A percentile compares a stretch with the other conserved stretches of the same genome.
phyloP scores from a whole-genome alignment of 2,329 filamentous ascomycete species.

The Trichoderma endophyticum region DNA sequence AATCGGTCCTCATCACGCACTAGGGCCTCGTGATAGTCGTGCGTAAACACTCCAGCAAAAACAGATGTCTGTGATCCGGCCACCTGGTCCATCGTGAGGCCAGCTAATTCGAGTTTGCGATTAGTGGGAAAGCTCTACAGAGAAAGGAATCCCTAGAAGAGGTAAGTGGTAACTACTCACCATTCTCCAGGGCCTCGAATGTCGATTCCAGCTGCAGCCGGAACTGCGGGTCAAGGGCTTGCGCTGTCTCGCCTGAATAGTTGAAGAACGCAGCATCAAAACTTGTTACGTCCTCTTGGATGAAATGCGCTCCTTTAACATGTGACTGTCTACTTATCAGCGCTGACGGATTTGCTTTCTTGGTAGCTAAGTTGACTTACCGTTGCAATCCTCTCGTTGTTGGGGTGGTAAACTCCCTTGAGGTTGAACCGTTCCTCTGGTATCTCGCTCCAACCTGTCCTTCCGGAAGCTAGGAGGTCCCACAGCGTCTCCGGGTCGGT shows the following conservation, averaged over 20 bases:
- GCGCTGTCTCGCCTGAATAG: neutral
- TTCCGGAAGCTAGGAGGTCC: constrained; percentile 21
- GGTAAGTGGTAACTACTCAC: neutral
- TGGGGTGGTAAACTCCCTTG: constrained; percentile 23
- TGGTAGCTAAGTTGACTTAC: neutral
- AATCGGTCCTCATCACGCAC: neutral
- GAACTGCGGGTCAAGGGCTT: constrained; percentile 5
- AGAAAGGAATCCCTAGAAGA: neutral
- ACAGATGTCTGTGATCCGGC: neutral
- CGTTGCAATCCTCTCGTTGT: constrained; percentile 20
- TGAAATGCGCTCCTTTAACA: constrained; percentile 25
- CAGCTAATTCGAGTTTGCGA: neutral
- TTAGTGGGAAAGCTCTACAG: neutral
- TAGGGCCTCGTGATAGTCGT: neutral
- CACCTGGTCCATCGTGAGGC: neutral
- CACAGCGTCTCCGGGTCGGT: constrained; percentile 23
- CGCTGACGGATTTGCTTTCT: neutral
- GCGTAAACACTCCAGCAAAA: neutral
- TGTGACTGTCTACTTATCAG: neutral
- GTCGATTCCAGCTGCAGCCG: neutral
- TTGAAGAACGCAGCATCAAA: constrained; percentile 17
- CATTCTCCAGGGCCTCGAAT: constrained; percentile 4
- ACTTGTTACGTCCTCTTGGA: neutral
- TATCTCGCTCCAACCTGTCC: constrained; percentile 20
- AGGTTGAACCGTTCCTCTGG: constrained; percentile 22